A percentile compares a stretch with the other conserved stretches of the same genome.
These are phyloP conservation scores for Coniosporium apollinis DNA, from an alignment of 495 filamentous ascomycete species.

Conservation along the genomic window DNA sequence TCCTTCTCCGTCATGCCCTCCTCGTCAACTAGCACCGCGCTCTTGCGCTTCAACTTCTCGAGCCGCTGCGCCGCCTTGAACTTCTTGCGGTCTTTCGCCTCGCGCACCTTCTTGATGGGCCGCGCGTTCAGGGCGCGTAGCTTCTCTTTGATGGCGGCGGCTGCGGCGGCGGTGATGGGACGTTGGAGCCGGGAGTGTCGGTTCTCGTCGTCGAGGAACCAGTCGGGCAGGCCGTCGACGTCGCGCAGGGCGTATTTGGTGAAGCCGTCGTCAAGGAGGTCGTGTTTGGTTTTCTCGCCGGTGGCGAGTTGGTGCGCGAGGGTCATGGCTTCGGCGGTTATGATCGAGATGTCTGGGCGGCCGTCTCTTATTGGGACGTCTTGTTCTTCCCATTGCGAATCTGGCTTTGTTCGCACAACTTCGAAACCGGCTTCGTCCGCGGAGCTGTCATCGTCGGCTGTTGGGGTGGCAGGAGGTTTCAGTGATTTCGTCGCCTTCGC, in stretches of 20 bases:
- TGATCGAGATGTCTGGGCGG: conserved; percentile 80
- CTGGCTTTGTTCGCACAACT: conserved; percentile 31
- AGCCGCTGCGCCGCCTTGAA: conserved; percentile 78
- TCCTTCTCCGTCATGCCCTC: conserved; percentile 88
- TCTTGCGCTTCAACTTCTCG: conserved; percentile 93
- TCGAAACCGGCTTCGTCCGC: conserved; percentile 27
- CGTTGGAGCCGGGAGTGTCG: conserved; percentile 69
- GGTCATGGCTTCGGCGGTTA: conserved; percentile 97
- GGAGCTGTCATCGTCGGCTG: conserved; percentile 13
- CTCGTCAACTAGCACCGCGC: conserved; percentile 66
- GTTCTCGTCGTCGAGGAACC: conserved; percentile 90
- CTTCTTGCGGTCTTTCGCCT: conserved; percentile 92
- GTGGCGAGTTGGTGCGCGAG: conserved; percentile 84
- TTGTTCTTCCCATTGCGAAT: conserved; percentile 5
- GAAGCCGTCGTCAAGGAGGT: conserved; percentile 79
- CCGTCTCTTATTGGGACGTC: conserved; percentile 11
- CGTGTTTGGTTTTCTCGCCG: conserved; percentile 58
- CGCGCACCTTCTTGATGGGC: conserved; percentile 97
- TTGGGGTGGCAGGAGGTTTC: not conserved
- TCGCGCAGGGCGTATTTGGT: conserved; percentile 87
- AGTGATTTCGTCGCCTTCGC: not conserved
- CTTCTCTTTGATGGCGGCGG: conserved; percentile 91
- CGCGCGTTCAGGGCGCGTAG: conserved; percentile 82
- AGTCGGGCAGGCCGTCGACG: conserved; percentile 83
- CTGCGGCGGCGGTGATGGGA: conserved; percentile 78